Base-by-base conservation (phyloP, 306 rosid genomes). In the Fragaria vesca region DNA sequence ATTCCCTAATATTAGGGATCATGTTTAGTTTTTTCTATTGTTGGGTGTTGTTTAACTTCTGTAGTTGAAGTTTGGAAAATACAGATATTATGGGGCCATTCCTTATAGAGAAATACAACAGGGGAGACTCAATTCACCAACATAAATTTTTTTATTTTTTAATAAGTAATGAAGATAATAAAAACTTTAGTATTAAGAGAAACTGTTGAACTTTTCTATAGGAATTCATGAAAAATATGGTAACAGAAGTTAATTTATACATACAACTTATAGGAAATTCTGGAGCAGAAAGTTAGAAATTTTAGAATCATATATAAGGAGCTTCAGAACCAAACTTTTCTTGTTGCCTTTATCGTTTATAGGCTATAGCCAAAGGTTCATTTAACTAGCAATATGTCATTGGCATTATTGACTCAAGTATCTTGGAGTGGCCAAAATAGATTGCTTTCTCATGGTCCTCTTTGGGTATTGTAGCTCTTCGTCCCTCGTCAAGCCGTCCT, bases 401-500 rank as follows among this genome's bases (percentile, higher is more conserved):
- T 72, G 2, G 6, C 0, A 30, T 71, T 70, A 70, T 47, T 28
- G 24, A 28, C 75, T 48, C 8, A 17, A 48, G n/a, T 71, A 24
- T 71, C 61, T 26, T 16, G 60, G 74, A 54, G 36, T 66, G 72
- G 26, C 13, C 66, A 50, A 79, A 73, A 17, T 62, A 20, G 58
- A 80, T 52, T 55, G 76, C 28, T 83, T 71, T 78, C n/a, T 47
- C 62, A 20, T 83, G 52, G 51, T 26, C 42, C 50, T 15, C 78
- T 50, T 72, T 60, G 80, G 60, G 36, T 86, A 83, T 83, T 80
- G 76, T 79, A 94, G 98, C 92, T 52, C 87, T 94, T 76, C 98
- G 98, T 81, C 98, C 98, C 81, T 81, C 78, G 71, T 80, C 89
- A 81, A 90, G 80, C 88, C 86, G 87, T 73, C 82, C 93, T 75